Evolutionary conservation across 192 early-diverging fungal genomes (phyloP).

Genomic region (Coemansia sp.): DNA sequence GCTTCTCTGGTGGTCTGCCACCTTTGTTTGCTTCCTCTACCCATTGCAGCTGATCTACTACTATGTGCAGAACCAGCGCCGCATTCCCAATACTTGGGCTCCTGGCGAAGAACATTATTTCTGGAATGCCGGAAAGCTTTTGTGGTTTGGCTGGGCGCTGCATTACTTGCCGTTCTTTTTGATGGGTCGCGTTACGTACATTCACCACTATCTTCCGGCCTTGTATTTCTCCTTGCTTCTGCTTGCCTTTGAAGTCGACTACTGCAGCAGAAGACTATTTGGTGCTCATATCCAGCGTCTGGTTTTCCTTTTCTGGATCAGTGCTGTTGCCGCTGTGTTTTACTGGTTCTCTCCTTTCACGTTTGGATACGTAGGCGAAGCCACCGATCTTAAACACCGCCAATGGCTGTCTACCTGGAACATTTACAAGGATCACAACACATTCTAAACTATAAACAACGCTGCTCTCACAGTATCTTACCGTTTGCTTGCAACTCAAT

Average conservation of each 20-base stretch:
- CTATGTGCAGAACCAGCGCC: constrained; percentile 9
- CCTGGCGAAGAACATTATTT: too few relatives aligned
- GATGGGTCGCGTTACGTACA: constrained; percentile 94
- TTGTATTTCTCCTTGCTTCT: constrained; percentile 83
- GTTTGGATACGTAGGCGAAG: constrained; percentile 62
- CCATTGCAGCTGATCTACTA: constrained; percentile 52
- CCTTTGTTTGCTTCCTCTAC: constrained; percentile 28
- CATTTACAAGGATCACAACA: constrained; percentile 18
- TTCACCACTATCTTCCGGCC: constrained; percentile 97
- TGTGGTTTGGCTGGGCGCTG: constrained; percentile 82
- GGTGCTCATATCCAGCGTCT: constrained; percentile 53
- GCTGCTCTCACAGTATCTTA: too few relatives aligned
- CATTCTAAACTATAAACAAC: constrained; percentile 14
- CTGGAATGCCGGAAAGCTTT: constrained; percentile 30
- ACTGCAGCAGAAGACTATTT: constrained; percentile 56
- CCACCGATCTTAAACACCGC: constrained; percentile 35
- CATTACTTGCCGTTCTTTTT: constrained; percentile 76
- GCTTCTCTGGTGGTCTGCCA: constrained; percentile 82
- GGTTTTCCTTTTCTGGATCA: constrained; percentile 29
- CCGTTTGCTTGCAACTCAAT: too few relatives aligned
- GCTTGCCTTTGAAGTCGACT: constrained; percentile 73
- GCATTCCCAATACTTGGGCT: constrained; percentile 1
- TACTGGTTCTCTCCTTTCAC: constrained; percentile 76
- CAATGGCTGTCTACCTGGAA: constrained; percentile 47
- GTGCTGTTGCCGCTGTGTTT: constrained; percentile 30